A percentile compares a stretch with the other conserved stretches of the same genome.
Evolutionary conservation across 495 filamentous ascomycete genomes (phyloP).

Genomic region (Barbatosphaeria neglecta): DNA sequence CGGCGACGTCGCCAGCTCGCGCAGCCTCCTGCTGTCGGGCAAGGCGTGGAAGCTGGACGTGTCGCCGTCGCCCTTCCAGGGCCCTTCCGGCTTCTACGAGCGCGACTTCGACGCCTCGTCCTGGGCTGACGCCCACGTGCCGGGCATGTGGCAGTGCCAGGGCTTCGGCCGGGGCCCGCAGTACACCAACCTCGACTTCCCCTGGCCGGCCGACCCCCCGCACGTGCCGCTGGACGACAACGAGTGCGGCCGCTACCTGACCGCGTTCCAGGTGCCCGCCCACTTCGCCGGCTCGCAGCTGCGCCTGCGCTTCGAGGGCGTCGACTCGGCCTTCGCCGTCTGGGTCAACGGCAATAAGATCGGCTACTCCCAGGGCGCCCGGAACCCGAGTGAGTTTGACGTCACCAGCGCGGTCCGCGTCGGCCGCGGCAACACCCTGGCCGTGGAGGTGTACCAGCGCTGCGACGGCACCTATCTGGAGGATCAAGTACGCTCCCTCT

Average conservation of each 20-base stretch:
- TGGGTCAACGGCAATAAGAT: conserved; percentile 54
- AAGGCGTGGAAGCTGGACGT: conserved; percentile 44
- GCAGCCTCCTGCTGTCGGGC: conserved; percentile 40
- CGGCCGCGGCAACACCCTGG: conserved; percentile 38
- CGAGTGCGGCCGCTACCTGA: conserved; percentile 52
- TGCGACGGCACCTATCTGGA: conserved; percentile 60
- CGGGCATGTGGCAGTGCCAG: conserved; percentile 61
- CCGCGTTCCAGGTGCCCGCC: conserved; percentile 30
- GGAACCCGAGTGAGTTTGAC: conserved; percentile 60
- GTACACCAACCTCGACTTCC: conserved; percentile 55
- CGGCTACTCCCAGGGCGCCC: conserved; percentile 56
- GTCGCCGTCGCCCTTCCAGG: conserved; percentile 35
- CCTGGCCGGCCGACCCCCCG: conserved; percentile 51
- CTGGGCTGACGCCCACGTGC: conserved; percentile 51
- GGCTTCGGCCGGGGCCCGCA: conserved; percentile 50
- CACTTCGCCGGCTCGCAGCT: conserved; percentile 28
- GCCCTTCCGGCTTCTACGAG: conserved; percentile 29
- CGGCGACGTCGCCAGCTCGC: conserved; percentile 17
- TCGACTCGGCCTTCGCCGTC: conserved; percentile 56
- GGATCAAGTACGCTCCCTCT: conserved; percentile 34
- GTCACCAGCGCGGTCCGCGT: conserved; percentile 37
- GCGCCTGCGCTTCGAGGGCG: conserved; percentile 56
- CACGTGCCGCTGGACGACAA: conserved; percentile 51
- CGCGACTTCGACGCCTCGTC: conserved; percentile 14
- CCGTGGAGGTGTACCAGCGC: conserved; percentile 56